A percentile compares a stretch with the other conserved stretches of the same genome.
phyloP scores from a whole-genome alignment of 306 rosid genomes.

The Betula pendula region DNA sequence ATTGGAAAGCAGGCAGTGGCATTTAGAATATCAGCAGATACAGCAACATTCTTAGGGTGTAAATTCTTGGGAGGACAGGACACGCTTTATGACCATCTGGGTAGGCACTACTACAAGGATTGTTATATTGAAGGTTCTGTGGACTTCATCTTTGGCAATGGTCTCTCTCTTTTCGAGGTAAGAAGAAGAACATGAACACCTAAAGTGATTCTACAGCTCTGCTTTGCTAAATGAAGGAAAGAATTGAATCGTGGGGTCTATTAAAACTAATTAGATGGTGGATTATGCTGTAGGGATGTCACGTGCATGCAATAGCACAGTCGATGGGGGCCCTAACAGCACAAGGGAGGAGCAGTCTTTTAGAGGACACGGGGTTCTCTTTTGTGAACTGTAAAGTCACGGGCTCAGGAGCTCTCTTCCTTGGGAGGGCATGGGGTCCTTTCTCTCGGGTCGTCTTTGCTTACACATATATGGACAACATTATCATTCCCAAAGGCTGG shows the following conservation, averaged over 20 bases:
- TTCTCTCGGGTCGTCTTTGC: slow-evolving; percentile 92
- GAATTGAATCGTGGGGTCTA: no score
- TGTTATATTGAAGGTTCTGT: slow-evolving; percentile 98
- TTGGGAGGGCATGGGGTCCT: slow-evolving; percentile 99
- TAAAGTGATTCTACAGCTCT: no score
- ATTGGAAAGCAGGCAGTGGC: slow-evolving; percentile 91
- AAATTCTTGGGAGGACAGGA: slow-evolving; percentile 93
- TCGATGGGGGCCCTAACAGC: slow-evolving; percentile 84
- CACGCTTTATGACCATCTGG: slow-evolving; percentile 85
- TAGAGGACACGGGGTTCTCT: slow-evolving; percentile 94
- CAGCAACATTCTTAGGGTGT: slow-evolving; percentile 73
- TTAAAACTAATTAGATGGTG: neutral
- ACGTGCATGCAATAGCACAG: slow-evolving; percentile 90
- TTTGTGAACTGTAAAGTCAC: slow-evolving; percentile 96
- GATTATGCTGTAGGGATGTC: slow-evolving; percentile 62
- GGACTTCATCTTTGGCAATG: slow-evolving; percentile 97
- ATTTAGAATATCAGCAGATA: slow-evolving; percentile 88
- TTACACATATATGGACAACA: slow-evolving; percentile 88
- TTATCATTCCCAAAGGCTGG: slow-evolving; percentile 98
- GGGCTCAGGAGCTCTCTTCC: slow-evolving; percentile 93
- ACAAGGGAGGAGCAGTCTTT: slow-evolving; percentile 75
- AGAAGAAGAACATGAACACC: neutral
- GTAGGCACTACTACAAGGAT: slow-evolving; percentile 91
- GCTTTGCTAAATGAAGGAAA: no score
- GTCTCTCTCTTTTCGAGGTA: slow-evolving; percentile 82